Evolutionary conservation across 179 eudicot genomes (phyloP), one percentile per base, ranked within the genome.

Genomic region (Spergularia azorica): DNA sequence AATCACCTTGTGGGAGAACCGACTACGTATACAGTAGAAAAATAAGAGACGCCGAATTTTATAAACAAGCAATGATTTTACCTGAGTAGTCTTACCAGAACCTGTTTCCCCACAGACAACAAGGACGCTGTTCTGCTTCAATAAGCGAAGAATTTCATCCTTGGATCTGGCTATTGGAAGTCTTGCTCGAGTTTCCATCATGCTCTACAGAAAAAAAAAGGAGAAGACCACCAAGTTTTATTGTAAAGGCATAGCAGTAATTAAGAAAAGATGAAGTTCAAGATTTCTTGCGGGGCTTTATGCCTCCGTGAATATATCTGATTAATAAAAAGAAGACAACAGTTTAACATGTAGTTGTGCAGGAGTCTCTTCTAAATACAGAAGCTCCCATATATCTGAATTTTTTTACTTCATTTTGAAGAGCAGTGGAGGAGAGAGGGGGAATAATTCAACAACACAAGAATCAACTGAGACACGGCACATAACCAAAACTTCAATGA

Each of bases 21-120:
- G 38, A 66, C 41, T 52, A 59, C 64, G 41, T 17, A 43, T 58
- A 18, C 55, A 74, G 17, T 18, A 58, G 32, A 13, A 18, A 26
- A 41, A 46, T 3, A 59, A 15, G 50, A 0, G 1, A 46, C 67
- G 14, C 51, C 26, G 18, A 11, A 46, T 51, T 51, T 50, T 20
- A 18, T 20, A 72, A n/a, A 59, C 32, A 66, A 43, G 11, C 62
- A 15, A 43, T 39, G 7, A 64, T 57, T 57, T 63, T 80, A 95
- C 98, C 98, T 95, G 98, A 43, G 98, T 95, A 56, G 98, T 95
- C 91, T 95, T 95, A 74, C 98, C 97, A 76, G 93, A 93, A 75
- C 98, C 98, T 66, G 97, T 93, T 85, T 93, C 98, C 36, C 98
- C 97, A 76, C 93, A 91, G 77, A 91, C 89, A 83, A 92, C 96